Evolutionary conservation across 2,329 filamentous ascomycete genomes (phyloP).

Genomic region (Cytospora chrysosperma): DNA sequence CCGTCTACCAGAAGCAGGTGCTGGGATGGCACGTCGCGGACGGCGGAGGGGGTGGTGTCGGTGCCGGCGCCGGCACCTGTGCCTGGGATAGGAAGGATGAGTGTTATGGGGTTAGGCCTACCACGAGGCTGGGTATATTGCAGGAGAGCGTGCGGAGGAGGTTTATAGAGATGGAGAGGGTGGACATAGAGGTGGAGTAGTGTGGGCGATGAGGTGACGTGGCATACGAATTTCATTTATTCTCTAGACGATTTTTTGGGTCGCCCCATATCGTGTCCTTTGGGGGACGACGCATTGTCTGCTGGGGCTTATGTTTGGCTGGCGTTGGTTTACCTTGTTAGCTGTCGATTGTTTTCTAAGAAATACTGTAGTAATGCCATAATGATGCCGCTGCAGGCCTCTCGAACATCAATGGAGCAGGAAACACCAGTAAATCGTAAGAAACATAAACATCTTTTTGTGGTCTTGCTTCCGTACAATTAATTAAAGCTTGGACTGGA

Average conservation of each 20-base stretch:
- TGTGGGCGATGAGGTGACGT: neutral
- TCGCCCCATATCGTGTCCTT: neutral
- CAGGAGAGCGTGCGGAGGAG: slow-evolving; percentile 20
- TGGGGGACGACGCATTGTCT: neutral
- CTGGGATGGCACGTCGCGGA: slow-evolving; percentile 23
- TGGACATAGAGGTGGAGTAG: slow-evolving; percentile 6
- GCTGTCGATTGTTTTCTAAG: neutral
- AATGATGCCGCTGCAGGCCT: neutral
- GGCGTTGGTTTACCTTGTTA: neutral
- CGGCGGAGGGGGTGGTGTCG: neutral
- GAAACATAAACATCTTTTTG: neutral
- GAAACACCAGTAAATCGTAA: neutral
- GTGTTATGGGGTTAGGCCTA: neutral
- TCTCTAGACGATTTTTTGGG: neutral
- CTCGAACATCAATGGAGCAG: neutral
- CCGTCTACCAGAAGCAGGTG: slow-evolving; percentile 24
- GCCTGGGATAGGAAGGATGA: neutral
- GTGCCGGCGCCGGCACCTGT: neutral
- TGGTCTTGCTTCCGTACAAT: neutral
- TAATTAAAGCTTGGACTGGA: no score
- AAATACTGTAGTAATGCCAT: neutral
- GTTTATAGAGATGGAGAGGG: slow-evolving; percentile 17
- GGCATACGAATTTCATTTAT: neutral
- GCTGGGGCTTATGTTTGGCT: neutral
- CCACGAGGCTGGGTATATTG: slow-evolving; percentile 11